Evolutionary conservation across 495 filamentous ascomycete species (phyloP).

Genomic region (Hyaloscypha finlandica): DNA sequence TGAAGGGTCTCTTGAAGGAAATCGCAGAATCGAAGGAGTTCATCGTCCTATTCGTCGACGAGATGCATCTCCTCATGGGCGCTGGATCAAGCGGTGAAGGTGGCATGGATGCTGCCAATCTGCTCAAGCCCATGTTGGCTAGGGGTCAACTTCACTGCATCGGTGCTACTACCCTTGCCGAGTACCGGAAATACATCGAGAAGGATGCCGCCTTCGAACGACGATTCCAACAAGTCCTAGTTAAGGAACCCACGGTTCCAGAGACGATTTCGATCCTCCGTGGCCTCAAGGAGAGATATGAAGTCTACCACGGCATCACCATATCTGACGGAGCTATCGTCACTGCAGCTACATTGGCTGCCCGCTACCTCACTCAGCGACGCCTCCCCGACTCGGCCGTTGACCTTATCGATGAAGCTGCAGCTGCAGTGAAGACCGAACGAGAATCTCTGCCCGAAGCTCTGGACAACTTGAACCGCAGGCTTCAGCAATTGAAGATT

Average conservation of each 20-base stretch:
- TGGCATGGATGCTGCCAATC: constrained; percentile 97
- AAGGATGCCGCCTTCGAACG: constrained; percentile 98
- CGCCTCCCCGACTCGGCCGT: constrained; percentile 95
- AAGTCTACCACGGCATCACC: constrained; percentile 96
- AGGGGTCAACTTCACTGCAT: constrained; percentile 97
- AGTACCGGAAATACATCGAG: constrained; percentile 99
- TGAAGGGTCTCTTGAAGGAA: constrained; percentile 98
- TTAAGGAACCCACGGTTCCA: constrained; percentile 84
- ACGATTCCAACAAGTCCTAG: constrained; percentile 95
- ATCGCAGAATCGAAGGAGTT: constrained; percentile 95
- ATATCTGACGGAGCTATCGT: constrained; percentile 94
- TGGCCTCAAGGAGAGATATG: constrained; percentile 95
- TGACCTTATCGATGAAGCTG: constrained; percentile 94
- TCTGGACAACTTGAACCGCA: constrained; percentile 88
- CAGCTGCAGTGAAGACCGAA: constrained; percentile 89
- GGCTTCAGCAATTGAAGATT: constrained; percentile 85
- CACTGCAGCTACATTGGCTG: constrained; percentile 82
- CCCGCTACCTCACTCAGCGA: constrained; percentile 86
- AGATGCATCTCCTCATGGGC: constrained; percentile 98
- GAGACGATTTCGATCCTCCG: constrained; percentile 97
- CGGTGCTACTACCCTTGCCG: constrained; percentile 89
- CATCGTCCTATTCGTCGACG: constrained; percentile 96
- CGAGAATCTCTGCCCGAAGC: constrained; percentile 95
- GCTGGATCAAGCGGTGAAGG: constrained; percentile 91
- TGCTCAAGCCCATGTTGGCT: constrained; percentile 96